Evolutionary conservation across 805 yeast species (phyloP), one percentile per base, ranked within the genome.

Genomic region (Saccharomycopsis fermentans): DNA sequence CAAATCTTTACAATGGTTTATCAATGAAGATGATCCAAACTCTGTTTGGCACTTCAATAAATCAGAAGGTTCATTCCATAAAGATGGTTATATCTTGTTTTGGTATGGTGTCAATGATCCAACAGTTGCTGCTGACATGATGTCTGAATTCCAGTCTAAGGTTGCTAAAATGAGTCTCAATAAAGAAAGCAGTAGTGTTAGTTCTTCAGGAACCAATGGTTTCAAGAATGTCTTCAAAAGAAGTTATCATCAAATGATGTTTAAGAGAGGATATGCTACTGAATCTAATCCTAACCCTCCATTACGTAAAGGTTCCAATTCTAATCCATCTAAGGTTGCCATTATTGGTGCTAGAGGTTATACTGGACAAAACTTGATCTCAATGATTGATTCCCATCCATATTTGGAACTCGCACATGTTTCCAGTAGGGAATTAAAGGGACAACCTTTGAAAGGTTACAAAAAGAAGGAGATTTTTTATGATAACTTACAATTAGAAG

Each of bases 341-440:
- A 80, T 94, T 66, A 92, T 94, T 69, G 99, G 99, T 65, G 99
- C 99, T 48, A 86, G 99, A 74, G 99, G 99, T 34, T 90, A 80
- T 74, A 92, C 97, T 19, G 99, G 99, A 37, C 96, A 88, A 74
- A 92, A 92, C 67, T 79, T 94, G 70, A 90, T 94, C 63, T 80
- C 86, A 39, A 77, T 94, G 76, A 87, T 94, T 63, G 88, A 94
- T 72, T 74, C 78, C 55, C 99, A 94, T 73, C 96, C 96, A 52
- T 81, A 81, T 70, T 77, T 94, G 64, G 97, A 92, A 68, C 74
- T 94, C 57, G 80, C 92, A 6, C 96, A 94, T 69, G 98, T 94
- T 57, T 92, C 98, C 1, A 92, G 98, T 26, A 88, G 99, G 72
- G 98, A 94, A 71, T 79, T 94, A 62, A 79, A 80, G 61, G 99